Evolutionary conservation across 140 eudicot species (phyloP), one percentile per base, ranked within the genome.

Genomic region (Stevia rebaudiana): DNA sequence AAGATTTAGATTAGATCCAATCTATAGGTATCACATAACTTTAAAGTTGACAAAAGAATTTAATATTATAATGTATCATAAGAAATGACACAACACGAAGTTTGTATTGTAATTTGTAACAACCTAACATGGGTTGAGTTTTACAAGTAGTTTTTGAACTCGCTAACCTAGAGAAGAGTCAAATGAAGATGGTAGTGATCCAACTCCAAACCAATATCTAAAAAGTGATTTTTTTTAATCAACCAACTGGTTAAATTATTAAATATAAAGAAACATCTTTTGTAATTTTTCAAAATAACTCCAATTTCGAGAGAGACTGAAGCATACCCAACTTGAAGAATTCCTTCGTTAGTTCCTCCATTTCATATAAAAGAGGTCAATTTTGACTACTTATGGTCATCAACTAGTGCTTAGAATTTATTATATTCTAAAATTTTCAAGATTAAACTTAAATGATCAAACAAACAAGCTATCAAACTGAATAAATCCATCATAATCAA

Each of bases 381-480:
- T 33, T 69, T 69, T 25, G 21, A 68, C 31, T 6, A 11, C 44
- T 54, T 25, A 24, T 16, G 53, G 35, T 42, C 23, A 42, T 8
- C 62, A 16, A 25, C 10, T 12, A 53, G n/a, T 40, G 44, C 15
- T 40, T 40, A 1, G 11, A 40, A 11, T 11, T 40, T 40, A 37
- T 3, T 40, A 6, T 62, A 8, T 62, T 62, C 53, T 15, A 21
- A 13, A 62, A 13, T 23, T 28, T 16, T 42, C 42, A 55, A 42
- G 43, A 30, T 52, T 1, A 39, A 15, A 16, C 42, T 24, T 6
- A 52, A 31, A 52, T 39, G 43, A 22, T 7, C 21, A 40, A 53
- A 37, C 18, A 40, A 36, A 67, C 18, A 67, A 52, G 72, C 62
- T 31, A 30, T 41, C 28, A 55, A 70, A 48, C 18, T 10, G 13